These are phyloP conservation scores for Mycena citricolor DNA, from an alignment of 1,284 basidiomycete genomes.

Conservation along the genomic window DNA sequence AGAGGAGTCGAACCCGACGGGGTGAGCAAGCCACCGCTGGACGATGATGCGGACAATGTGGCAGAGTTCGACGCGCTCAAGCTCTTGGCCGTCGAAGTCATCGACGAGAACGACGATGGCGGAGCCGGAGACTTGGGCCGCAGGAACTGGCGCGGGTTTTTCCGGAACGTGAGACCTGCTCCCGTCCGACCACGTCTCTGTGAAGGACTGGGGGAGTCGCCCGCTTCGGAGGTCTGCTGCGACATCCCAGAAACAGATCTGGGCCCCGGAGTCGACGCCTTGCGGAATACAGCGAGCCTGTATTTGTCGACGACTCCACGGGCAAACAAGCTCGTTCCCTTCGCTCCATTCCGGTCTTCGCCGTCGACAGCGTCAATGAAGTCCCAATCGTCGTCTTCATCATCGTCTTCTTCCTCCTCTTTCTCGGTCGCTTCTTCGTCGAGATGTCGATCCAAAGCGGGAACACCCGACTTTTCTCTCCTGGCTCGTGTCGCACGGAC, in stretches of 20 bases:
- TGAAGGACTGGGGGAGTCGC: constrained; percentile 48
- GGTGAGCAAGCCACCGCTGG: constrained; percentile 51
- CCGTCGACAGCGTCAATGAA: constrained; percentile 75
- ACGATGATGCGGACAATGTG: constrained; percentile 49
- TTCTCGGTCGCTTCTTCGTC: constrained; percentile 61
- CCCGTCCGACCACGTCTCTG: constrained; percentile 62
- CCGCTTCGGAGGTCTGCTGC: constrained; percentile 46
- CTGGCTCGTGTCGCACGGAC: constrained; percentile 30
- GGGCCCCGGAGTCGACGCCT: constrained; percentile 59
- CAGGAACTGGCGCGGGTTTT: constrained; percentile 67
- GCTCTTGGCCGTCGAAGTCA: constrained; percentile 45
- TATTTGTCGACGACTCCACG: constrained; percentile 83
- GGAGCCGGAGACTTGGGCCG: constrained; percentile 52
- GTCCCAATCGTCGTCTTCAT: constrained; percentile 85
- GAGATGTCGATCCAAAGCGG: constrained; percentile 69
- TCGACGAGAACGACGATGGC: constrained; percentile 55
- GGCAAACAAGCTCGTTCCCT: constrained; percentile 76
- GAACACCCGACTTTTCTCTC: constrained; percentile 72
- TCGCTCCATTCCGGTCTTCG: constrained; percentile 76
- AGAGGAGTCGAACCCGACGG: constrained; percentile 55
- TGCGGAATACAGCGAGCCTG: constrained; percentile 77
- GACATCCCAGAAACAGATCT: constrained; percentile 61
- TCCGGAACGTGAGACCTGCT: constrained; percentile 66
- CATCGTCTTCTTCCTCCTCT: constrained; percentile 55
- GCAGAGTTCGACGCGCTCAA: constrained; percentile 45